Conservation (phyloP, 2,329 filamentous ascomycete genomes). For the Paecilomyces dactylethromorphus region DNA sequence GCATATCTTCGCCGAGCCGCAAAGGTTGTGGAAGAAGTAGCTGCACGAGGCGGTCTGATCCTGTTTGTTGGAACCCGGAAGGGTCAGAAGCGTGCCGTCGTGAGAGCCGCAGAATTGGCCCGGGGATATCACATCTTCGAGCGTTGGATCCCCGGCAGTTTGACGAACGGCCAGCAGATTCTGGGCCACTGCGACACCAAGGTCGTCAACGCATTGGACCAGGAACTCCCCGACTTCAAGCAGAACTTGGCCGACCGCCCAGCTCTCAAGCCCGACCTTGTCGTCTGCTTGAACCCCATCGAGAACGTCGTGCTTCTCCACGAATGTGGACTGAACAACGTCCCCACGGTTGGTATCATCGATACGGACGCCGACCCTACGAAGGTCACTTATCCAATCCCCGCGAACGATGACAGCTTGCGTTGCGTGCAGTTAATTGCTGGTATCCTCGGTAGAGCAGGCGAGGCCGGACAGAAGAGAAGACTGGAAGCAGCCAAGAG, state of each 20-base stretch:
- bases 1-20: conserved; percentile 86
- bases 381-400: conserved; percentile 93
- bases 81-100: conserved; percentile 74
- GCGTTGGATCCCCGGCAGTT: conserved; percentile 83
- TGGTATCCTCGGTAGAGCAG: conserved; percentile 78
- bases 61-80: conserved; percentile 84
- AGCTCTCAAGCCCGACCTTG: conserved; percentile 76
- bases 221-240: conserved; percentile 57
- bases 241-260: conserved; percentile 56
- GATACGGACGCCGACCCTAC: conserved; percentile 90
- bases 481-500: conserved; percentile 56
- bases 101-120: conserved; percentile 70
- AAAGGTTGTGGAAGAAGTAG: conserved; percentile 83
- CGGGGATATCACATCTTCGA: conserved; percentile 83
- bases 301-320: conserved; percentile 89
- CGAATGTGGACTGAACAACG: conserved; percentile 80
- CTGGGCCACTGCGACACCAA: conserved; percentile 63
- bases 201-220: conserved; percentile 71
- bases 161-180: conserved; percentile 90
- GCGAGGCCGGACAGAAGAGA: conserved; percentile 65
- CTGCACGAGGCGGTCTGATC: conserved; percentile 73
- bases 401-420: conserved; percentile 93
- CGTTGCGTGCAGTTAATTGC: conserved; percentile 75
- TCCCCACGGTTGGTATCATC: conserved; percentile 90
- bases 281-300: conserved; percentile 84